A percentile compares a stretch with the other conserved stretches of the same genome.
These are phyloP conservation scores for Avena atlantica DNA, from an alignment of 176 grass and related monocot genomes.

Conservation along the genomic window DNA sequence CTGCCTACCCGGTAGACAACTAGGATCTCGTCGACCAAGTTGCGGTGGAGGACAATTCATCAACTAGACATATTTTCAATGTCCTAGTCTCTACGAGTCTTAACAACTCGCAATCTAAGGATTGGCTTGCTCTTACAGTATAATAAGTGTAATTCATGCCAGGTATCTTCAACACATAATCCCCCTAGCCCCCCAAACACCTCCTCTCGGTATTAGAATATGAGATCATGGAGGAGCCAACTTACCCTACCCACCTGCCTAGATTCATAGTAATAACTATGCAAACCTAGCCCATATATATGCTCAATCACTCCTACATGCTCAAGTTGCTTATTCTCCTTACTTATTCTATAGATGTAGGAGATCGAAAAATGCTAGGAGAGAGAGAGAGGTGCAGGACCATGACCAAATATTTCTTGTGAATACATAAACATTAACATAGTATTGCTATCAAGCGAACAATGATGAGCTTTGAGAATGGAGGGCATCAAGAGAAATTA, in stretches of 20 bases:
- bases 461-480: not conserved
- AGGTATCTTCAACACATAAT: too few species aligned
- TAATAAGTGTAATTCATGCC: too few species aligned
- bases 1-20: too few species aligned
- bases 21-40: too few species aligned
- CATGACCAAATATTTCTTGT: too few species aligned
- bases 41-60: too few species aligned
- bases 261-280: not conserved
- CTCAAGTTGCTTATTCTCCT: not conserved
- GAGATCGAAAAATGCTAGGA: not conserved
- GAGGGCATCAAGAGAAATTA: not conserved
- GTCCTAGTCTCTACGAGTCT: too few species aligned
- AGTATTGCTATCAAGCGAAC: not conserved
- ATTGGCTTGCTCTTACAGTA: too few species aligned
- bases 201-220: not conserved
- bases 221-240: not conserved
- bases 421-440: not conserved
- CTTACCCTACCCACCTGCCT: not conserved
- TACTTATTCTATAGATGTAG: not conserved
- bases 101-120: too few species aligned
- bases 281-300: not conserved
- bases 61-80: too few species aligned
- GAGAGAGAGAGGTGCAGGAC: not conserved
- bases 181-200: too few species aligned
- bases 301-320: not conserved